Evolutionary conservation across 495 filamentous ascomycete species (phyloP).

Genomic region (Aspergillus coremiiformis): DNA sequence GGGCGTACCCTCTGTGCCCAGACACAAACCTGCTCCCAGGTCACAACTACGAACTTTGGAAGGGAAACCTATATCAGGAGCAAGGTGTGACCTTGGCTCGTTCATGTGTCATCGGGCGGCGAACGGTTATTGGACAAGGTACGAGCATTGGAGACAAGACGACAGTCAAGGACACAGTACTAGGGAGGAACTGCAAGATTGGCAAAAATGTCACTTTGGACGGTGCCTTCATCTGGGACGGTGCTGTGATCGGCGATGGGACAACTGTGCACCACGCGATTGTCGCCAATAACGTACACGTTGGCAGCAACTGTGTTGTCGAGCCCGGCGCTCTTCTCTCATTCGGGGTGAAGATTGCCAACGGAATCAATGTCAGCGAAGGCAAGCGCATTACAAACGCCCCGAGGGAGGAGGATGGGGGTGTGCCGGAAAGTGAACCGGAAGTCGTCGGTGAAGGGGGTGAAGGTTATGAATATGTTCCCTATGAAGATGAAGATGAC

Average conservation of each 20-base stretch:
- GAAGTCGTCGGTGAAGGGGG: conserved; percentile 38
- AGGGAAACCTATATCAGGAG: conserved; percentile 62
- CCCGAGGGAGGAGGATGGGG: conserved; percentile 39
- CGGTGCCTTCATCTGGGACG: conserved; percentile 87
- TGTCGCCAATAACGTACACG: conserved; percentile 57
- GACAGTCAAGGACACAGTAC: conserved; percentile 59
- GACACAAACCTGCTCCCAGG: conserved; percentile 75
- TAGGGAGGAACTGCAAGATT: conserved; percentile 78
- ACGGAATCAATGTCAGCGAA: conserved; percentile 46
- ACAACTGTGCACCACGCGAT: conserved; percentile 64
- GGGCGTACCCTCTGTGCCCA: conserved; percentile 89
- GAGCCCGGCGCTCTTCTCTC: conserved; percentile 71
- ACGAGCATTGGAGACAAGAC: conserved; percentile 69
- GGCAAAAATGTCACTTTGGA: conserved; percentile 74
- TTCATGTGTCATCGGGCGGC: conserved; percentile 56
- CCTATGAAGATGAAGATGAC: conserved; percentile 45
- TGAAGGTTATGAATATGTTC: conserved; percentile 43
- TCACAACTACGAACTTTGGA: conserved; percentile 63
- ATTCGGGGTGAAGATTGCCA: conserved; percentile 63
- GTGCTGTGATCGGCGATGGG: conserved; percentile 65
- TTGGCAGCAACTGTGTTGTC: conserved; percentile 65
- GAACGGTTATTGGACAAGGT: conserved; percentile 65
- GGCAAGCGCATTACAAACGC: conserved; percentile 50
- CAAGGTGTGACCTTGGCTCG: conserved; percentile 64
- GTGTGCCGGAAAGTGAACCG: conserved; percentile 43